A percentile compares a stretch with the other conserved stretches of the same genome.
These are phyloP conservation scores for Jackrogersella multiformis DNA, from an alignment of 495 filamentous ascomycete species.

Conservation along the genomic window DNA sequence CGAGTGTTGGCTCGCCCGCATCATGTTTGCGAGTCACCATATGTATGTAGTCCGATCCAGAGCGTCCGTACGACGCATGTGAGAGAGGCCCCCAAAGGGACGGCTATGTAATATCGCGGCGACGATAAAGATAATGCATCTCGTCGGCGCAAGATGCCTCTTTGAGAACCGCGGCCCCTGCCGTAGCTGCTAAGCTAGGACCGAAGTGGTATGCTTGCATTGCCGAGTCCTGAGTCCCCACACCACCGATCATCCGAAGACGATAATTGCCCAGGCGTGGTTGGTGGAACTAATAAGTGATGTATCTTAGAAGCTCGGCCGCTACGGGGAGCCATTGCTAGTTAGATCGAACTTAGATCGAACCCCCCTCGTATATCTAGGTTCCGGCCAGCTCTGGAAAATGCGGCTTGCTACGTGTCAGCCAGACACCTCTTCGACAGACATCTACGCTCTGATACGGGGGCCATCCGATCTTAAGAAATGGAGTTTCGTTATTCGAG, in stretches of 20 bases:
- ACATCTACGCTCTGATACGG: background rate
- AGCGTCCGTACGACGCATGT: background rate
- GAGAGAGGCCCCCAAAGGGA: background rate
- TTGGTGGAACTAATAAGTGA: background rate
- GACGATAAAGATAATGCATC: background rate
- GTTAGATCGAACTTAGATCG: background rate
- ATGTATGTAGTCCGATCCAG: background rate
- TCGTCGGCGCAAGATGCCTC: slow-evolving; percentile 3
- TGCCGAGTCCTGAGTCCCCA: background rate
- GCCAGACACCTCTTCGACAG: background rate
- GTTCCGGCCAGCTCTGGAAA: background rate
- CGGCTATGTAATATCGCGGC: background rate
- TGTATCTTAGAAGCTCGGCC: background rate
- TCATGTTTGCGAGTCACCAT: background rate
- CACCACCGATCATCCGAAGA: slow-evolving; percentile 2
- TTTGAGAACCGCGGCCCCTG: background rate
- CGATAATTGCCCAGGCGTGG: background rate
- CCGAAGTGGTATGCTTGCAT: background rate
- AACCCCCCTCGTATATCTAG: slow-evolving; percentile 1
- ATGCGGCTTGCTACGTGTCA: background rate
- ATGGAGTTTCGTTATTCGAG: slow-evolving; percentile 7
- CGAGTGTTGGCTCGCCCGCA: background rate
- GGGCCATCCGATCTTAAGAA: background rate
- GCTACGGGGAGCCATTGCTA: background rate
- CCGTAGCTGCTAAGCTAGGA: background rate